Base-by-base conservation (phyloP, 2,329 filamentous ascomycete species). In the Fusarium avenaceum region DNA sequence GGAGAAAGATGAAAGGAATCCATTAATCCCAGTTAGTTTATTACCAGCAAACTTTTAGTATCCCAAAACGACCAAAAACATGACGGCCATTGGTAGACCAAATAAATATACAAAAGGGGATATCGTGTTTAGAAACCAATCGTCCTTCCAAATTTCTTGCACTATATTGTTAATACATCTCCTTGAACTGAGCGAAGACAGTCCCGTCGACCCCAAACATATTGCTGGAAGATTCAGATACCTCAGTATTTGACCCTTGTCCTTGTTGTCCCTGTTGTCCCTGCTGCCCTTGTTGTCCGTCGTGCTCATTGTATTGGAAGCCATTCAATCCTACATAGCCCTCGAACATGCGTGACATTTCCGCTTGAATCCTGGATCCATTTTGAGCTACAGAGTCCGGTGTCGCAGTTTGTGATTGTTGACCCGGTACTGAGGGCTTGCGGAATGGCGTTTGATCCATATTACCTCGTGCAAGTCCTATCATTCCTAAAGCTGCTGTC, bases 401-500 rank as follows among this genome's bases (percentile, higher is more conserved):
- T 17, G 69, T 67, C 9, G 52, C 69, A 4, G 59, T 49, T 35
- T 69, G 71, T 19, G 73, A 71, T 30, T 70, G 73, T 30, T 73
- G 57, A 13, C 69, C 65, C 4, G 76, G 71, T 33, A 77, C 68
- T 9, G 74, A 67, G 15, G 75, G 65, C 24, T 74, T 75, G 7
- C 74, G 73, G 51, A 77, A 80, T 4, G 75, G 56, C 3, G 68
- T 64, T 7, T 61, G 55, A 42, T 77, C 74, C 57, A 77, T 66
- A 40, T 80, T 78, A 1, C 80, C 78, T 19, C 79, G 78, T 6
- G 85, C 85, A 7, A 87, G 77, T 1, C 84, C 85, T 47, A 86
- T 84, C 85, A 87, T 87, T 1, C 83, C 82, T n/a, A 86, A 71
- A 0, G 85, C 84, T 2, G 84, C 85, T 11, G 78, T 82, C 13